A percentile compares a stretch with the other conserved stretches of the same genome.
phyloP scores from a whole-genome alignment of 768 basidiomycete genomes.

The Tricholoma furcatifolium region DNA sequence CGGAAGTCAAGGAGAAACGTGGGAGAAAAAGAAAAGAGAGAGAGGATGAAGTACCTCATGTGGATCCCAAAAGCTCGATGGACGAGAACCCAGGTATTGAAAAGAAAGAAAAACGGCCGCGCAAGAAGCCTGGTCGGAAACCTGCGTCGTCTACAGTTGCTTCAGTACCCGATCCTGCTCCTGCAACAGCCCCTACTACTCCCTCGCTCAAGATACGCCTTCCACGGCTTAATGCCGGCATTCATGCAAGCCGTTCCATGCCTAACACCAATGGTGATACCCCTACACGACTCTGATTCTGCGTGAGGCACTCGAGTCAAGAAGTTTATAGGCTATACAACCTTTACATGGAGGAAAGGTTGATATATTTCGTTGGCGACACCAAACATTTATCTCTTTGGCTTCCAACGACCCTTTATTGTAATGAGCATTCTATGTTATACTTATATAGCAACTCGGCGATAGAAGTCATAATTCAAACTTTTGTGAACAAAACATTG shows the following conservation, averaged over 20 bases:
- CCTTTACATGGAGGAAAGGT: neutral
- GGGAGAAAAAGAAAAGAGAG: slow-evolving; percentile 43
- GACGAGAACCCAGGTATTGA: slow-evolving; percentile 23
- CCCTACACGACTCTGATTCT: slow-evolving; percentile 22
- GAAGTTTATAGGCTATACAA: too few relatives aligned
- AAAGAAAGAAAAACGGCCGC: slow-evolving; percentile 25
- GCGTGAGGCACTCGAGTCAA: neutral
- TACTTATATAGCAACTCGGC: slow-evolving; percentile 12
- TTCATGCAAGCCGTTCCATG: slow-evolving; percentile 18
- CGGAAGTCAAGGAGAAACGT: slow-evolving; percentile 34
- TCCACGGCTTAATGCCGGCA: slow-evolving; percentile 39
- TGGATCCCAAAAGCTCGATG: slow-evolving; percentile 16
- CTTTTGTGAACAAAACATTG: neutral
- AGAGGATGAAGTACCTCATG: slow-evolving; percentile 32
- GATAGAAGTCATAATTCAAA: slow-evolving; percentile 5
- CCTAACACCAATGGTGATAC: slow-evolving; percentile 24
- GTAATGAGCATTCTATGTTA: slow-evolving; percentile 10
- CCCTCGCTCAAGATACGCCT: slow-evolving; percentile 58
- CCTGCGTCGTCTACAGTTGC: slow-evolving; percentile 8
- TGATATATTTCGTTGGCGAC: neutral
- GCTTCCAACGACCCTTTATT: neutral
- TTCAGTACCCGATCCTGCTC: slow-evolving; percentile 19
- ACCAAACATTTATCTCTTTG: slow-evolving; percentile 1
- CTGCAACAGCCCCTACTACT: slow-evolving; percentile 29
- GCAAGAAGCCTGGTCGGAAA: slow-evolving; percentile 25